Conservation (phyloP, 108 stramenopile species). For the Nitzschia sp. region DNA sequence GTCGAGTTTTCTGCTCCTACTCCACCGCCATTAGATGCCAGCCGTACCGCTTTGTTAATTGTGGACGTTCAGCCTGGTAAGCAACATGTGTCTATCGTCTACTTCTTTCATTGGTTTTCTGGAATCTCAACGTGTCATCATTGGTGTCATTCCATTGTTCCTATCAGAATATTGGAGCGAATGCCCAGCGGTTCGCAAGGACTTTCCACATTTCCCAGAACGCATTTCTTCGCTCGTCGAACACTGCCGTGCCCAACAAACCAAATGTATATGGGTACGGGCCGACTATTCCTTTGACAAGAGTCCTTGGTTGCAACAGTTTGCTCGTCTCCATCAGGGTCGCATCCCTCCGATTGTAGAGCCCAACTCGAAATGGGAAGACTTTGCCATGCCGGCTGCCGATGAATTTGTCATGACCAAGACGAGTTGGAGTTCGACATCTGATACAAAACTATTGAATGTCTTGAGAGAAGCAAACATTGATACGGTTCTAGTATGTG, state of each 20-base stretch:
- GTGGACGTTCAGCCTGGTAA: slow-evolving; percentile 54
- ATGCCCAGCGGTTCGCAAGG: slow-evolving; percentile 54
- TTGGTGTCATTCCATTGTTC: not conserved
- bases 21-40: slow-evolving; percentile 18
- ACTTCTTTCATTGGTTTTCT: not conserved
- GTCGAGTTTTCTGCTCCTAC: not conserved
- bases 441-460: slow-evolving; percentile 43
- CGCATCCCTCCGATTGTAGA: slow-evolving; percentile 10
- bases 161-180: slow-evolving; percentile 56
- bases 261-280: slow-evolving; percentile 65
- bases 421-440: slow-evolving; percentile 50
- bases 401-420: slow-evolving; percentile 62
- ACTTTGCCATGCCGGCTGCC: slow-evolving; percentile 54
- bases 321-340: slow-evolving; percentile 49
- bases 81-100: not conserved
- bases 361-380: slow-evolving; percentile 51
- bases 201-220: slow-evolving; percentile 63
- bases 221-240: slow-evolving; percentile 30
- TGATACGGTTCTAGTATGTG: slow-evolving; percentile 66
- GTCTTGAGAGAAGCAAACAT: slow-evolving; percentile 39
- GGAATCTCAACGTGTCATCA: too few relatives aligned
- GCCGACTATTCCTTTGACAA: slow-evolving; percentile 57
- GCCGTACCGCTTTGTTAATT: slow-evolving; percentile 43
- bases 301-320: slow-evolving; percentile 64
- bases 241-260: slow-evolving; percentile 38